A percentile compares a stretch with the other conserved stretches of the same genome.
Conservation (phyloP, 2,329 filamentous ascomycete species). For the Tolypocladium sp. region DNA sequence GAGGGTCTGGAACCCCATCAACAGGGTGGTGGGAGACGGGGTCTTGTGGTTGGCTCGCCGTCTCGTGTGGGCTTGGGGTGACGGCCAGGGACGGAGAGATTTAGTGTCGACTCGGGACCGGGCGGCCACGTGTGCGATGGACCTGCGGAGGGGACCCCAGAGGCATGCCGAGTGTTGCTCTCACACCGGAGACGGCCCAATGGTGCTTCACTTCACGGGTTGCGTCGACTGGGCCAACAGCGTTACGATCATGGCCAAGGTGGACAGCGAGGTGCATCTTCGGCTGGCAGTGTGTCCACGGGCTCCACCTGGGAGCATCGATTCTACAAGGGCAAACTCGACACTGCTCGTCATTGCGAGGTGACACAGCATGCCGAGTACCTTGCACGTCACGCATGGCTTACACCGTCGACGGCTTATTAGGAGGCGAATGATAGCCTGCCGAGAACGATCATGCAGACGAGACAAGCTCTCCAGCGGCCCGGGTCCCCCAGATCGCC, state of each 20-base stretch:
- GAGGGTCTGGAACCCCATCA: neutral
- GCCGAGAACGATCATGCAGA: neutral
- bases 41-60: neutral
- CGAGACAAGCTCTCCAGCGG: neutral
- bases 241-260: neutral
- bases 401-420: neutral
- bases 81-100: conserved; percentile 7
- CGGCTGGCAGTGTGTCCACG: neutral
- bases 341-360: neutral
- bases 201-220: too few relatives aligned
- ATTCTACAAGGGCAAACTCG: neutral
- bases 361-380: neutral
- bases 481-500: neutral
- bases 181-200: neutral
- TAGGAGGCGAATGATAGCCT: neutral
- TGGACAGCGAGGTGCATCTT: neutral
- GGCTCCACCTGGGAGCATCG: neutral
- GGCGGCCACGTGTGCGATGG: conserved; percentile 10
- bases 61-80: neutral
- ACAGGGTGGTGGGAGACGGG: neutral
- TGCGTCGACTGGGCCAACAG: neutral
- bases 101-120: conserved; percentile 8
- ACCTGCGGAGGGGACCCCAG: neutral
- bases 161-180: neutral
- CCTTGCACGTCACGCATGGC: neutral